Conservation (phyloP, 441 rosid genomes). For the Erysimum pusillum region DNA sequence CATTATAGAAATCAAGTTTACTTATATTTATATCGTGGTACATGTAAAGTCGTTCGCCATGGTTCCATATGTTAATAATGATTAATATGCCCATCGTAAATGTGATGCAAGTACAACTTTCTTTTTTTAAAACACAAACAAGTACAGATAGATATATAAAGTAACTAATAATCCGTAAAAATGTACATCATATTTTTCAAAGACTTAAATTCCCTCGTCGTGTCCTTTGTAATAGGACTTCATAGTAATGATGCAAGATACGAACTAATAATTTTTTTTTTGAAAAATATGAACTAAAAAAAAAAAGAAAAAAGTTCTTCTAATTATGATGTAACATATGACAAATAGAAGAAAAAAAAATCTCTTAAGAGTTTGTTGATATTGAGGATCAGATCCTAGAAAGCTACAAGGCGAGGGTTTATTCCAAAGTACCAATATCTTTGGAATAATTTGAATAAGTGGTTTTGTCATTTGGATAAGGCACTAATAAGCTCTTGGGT, state of each 20-base stretch:
- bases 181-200: background rate
- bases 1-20: background rate
- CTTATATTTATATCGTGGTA: background rate
- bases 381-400: conserved; percentile 30
- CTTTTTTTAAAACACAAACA: no score
- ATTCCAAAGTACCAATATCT: no score
- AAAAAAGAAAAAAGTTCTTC: background rate
- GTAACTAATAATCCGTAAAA: no score
- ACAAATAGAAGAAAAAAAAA: background rate
- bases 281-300: no score
- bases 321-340: background rate
- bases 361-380: background rate
- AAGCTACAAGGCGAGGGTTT: conserved; percentile 1
- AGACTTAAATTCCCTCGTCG: background rate
- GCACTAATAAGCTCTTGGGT: background rate
- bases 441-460: conserved; percentile 35
- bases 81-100: background rate
- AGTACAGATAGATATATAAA: background rate
- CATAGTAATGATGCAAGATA: no score
- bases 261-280: no score
- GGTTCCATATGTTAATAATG: background rate
- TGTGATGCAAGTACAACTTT: background rate
- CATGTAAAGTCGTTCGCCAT: background rate
- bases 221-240: background rate
- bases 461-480: conserved; percentile 5